Percentiles rank a stretch among this genome's conserved stretches.
These are phyloP conservation scores for Intubia oerlemansii DNA, from an alignment of 2,329 filamentous ascomycete genomes.

Conservation along the genomic window DNA sequence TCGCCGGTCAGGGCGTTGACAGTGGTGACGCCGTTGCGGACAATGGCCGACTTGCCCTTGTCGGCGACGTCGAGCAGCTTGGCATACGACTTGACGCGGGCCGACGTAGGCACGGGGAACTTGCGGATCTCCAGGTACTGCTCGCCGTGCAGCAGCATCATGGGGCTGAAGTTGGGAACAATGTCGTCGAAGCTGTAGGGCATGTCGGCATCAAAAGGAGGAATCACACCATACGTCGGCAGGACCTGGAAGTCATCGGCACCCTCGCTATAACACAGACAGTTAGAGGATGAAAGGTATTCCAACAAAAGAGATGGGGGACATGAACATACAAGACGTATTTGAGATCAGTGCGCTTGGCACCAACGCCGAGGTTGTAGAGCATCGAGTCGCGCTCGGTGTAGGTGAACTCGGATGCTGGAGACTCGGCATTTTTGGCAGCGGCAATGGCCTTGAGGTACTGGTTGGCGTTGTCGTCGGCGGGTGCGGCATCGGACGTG, in stretches of 20 bases:
- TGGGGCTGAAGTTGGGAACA: slow-evolving; percentile 88
- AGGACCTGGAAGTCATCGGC: slow-evolving; percentile 81
- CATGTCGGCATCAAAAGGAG: slow-evolving; percentile 66
- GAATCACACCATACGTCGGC: slow-evolving; percentile 90
- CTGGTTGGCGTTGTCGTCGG: slow-evolving; percentile 19
- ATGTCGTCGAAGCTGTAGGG: slow-evolving; percentile 67
- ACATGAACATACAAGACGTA: slow-evolving; percentile 48
- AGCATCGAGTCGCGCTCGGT: slow-evolving; percentile 77
- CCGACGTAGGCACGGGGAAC: slow-evolving; percentile 75
- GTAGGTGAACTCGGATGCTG: slow-evolving; percentile 59
- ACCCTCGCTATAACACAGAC: slow-evolving; percentile 51
- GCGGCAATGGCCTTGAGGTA: slow-evolving; percentile 53
- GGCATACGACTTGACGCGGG: slow-evolving; percentile 51
- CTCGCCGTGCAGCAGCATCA: slow-evolving; percentile 98
- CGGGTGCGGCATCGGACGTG: slow-evolving; percentile 11
- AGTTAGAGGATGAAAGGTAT: too few species aligned
- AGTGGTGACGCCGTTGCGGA: slow-evolving; percentile 62
- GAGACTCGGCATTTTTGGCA: slow-evolving; percentile 48
- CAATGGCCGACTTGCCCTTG: slow-evolving; percentile 76
- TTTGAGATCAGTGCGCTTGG: slow-evolving; percentile 70
- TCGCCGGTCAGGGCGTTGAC: slow-evolving; percentile 69
- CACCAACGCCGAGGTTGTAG: slow-evolving; percentile 87
- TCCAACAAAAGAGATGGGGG: background rate
- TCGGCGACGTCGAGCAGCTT: slow-evolving; percentile 86
- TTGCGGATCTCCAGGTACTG: slow-evolving; percentile 91